Evolutionary conservation across 2,329 filamentous ascomycete species (phyloP), one percentile per base, ranked within the genome.

Genomic region (Pseudogymnoascus sp.): DNA sequence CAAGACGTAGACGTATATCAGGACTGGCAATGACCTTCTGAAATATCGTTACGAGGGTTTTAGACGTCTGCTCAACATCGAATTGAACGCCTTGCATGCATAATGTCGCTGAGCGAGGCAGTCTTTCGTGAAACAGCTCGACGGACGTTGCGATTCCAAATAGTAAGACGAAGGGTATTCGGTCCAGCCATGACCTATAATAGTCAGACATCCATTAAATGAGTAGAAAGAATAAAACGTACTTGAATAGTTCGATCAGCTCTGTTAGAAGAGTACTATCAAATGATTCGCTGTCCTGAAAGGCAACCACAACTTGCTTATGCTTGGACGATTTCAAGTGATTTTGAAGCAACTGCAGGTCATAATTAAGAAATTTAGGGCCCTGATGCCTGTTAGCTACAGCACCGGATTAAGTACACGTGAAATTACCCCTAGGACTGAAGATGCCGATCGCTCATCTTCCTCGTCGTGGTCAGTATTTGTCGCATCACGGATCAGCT

Each of bases 261-360:
- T 93, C 89, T 1, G 86, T 86, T 11, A 96, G 76, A n/a, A 95
- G 75, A 31, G 78, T 77, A 56, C 84, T 84, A 68, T 93, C 90
- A 71, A 95, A 93, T 0, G 87, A 90, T 74, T 95, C 91, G 66
- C 89, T 91, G 70, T 95, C 90, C 72, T 92, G 87, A 64, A 95
- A 86, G 0, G 88, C 85, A 59, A 96, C 78, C 61, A 91, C 81
- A 8, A 93, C 82, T 68, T 85, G 84, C 42, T 81, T 75, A 31
- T 81, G 81, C 24, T 75, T 73, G 38, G 82, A 80, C 7, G 79
- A 76, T 64, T 79, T 80, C 13, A 86, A 78, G 73, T 83, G 86
- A 26, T 83, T 80, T 65, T 86, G 77, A 31, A 95, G 75, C 24
- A 88, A 85, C 69, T 90, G 87, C 14, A 95, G 80, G 70, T 95